phyloP scores from a whole-genome alignment of 805 yeast genomes.

The Myxozyma geophila region DNA sequence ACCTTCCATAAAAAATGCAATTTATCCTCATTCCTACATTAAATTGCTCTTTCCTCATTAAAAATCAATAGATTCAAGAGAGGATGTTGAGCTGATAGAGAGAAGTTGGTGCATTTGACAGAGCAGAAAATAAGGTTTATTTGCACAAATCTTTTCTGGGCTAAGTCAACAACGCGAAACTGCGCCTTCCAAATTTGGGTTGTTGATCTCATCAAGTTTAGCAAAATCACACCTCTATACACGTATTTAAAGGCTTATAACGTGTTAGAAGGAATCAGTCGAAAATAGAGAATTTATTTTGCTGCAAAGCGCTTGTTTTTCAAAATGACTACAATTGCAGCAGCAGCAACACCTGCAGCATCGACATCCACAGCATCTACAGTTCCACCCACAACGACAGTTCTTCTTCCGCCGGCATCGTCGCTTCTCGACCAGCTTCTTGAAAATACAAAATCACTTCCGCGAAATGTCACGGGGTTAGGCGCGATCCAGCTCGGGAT shows the following conservation, averaged over 20 bases:
- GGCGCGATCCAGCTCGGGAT: constrained; percentile 83
- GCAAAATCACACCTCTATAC: too few relatives aligned
- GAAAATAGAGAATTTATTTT: not conserved
- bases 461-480: constrained; percentile 45
- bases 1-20: too few relatives aligned
- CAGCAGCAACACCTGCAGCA: not conserved
- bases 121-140: not conserved
- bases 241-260: too few relatives aligned
- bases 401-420: constrained; percentile 26
- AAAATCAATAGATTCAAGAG: too few relatives aligned
- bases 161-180: not conserved
- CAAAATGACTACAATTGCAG: not conserved
- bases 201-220: not conserved
- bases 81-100: too few relatives aligned
- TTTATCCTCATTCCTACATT: too few relatives aligned
- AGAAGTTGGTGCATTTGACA: too few relatives aligned
- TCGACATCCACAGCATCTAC: not conserved
- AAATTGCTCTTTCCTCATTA: too few relatives aligned
- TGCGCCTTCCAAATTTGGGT: not conserved
- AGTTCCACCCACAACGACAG: not conserved
- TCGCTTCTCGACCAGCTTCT: constrained; percentile 34
- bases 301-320: not conserved
- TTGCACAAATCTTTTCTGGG: not conserved
- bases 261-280: too few relatives aligned
- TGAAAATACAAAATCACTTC: constrained; percentile 33